Evolutionary conservation across 371 early-diverging fungal genomes (phyloP).

Genomic region (Gilbertella persicaria): DNA sequence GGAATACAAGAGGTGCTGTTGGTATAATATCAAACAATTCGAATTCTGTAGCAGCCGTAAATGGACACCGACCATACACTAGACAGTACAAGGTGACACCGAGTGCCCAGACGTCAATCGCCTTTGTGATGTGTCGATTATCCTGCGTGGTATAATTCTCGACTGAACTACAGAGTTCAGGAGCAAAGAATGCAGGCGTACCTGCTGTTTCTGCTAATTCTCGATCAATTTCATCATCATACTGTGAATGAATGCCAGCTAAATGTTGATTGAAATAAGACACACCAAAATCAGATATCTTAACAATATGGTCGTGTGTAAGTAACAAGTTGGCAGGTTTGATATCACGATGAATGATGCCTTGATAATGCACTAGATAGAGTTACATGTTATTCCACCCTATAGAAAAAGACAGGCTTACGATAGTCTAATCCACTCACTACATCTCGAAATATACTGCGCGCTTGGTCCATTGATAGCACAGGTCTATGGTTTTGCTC

Average conservation of each 20-base stretch:
- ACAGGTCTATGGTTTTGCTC: slow-evolving; percentile 56
- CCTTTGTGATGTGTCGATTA: slow-evolving; percentile 65
- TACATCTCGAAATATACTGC: slow-evolving; percentile 82
- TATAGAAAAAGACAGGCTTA: slow-evolving; percentile 29
- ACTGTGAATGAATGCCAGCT: slow-evolving; percentile 23
- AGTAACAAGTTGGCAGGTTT: slow-evolving; percentile 90
- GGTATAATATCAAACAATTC: slow-evolving; percentile 91
- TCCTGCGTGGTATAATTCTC: slow-evolving; percentile 6
- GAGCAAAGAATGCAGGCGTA: slow-evolving; percentile 96
- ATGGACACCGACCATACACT: slow-evolving; percentile 93
- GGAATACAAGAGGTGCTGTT: slow-evolving; percentile 46
- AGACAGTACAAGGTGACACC: slow-evolving; percentile 98
- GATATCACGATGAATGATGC: slow-evolving; percentile 68
- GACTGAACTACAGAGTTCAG: slow-evolving; percentile 83
- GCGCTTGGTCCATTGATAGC: slow-evolving; percentile 58
- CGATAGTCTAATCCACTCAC: slow-evolving; percentile 88
- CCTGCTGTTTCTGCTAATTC: slow-evolving; percentile 94
- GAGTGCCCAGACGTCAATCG: slow-evolving; percentile 98
- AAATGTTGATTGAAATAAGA: slow-evolving; percentile 63
- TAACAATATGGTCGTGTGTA: slow-evolving; percentile 71
- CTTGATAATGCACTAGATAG: slow-evolving; percentile 73
- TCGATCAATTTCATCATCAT: slow-evolving; percentile 52
- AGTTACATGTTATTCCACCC: not conserved
- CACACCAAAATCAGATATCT: slow-evolving; percentile 95
- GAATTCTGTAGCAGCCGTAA: slow-evolving; percentile 91